Base-by-base conservation (phyloP, 148 eudicot genomes). In the Chenopodium album region DNA sequence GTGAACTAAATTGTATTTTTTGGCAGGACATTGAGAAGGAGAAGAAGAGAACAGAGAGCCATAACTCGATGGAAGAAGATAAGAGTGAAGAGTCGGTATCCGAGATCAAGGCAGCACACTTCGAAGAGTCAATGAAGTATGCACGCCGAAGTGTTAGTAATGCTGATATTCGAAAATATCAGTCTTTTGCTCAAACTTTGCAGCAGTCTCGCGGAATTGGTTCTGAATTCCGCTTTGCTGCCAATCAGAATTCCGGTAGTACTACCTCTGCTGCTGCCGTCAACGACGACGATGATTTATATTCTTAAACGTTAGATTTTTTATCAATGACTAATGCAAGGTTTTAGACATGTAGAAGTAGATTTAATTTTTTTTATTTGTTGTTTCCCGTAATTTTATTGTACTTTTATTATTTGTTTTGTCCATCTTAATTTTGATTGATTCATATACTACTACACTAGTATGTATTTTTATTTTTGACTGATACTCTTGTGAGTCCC, bases 181-280 rank as follows among this genome's bases (percentile, higher is more conserved):
- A 91, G 72, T 88, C 91, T 0, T 93, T 91, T 85, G 92, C 97
- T 56, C 92, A 88, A 76, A 93, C 97, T 4, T 71, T 93, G 80
- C 97, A 90, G 83, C 97, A 91, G 80, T 91, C 97, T 2, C 81
- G 94, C 72, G 97, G 97, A 16, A 87, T 92, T 44, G 94, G 97
- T 10, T 65, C 87, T 16, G 94, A 91, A 48, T 93, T 93, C 82
- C 80, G 90, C 23, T 93, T 93, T 66, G 12, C 90, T 62, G 12
- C 90, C 1, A 88, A 89, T 52, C 82, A 85, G 46, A 76, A 70
- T 67, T 76, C 81, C 6, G 81, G 77, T 47, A 77, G 85, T 47
- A 73, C 81, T 29, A 81, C 76, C 11, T 62, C 89, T 0, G 19
- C 90, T 44, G 89, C 89, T 54, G 87, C 82, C 72, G 34, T 3